Base-by-base conservation (phyloP, 2,329 filamentous ascomycete genomes). In the Phialophora chinensis region DNA sequence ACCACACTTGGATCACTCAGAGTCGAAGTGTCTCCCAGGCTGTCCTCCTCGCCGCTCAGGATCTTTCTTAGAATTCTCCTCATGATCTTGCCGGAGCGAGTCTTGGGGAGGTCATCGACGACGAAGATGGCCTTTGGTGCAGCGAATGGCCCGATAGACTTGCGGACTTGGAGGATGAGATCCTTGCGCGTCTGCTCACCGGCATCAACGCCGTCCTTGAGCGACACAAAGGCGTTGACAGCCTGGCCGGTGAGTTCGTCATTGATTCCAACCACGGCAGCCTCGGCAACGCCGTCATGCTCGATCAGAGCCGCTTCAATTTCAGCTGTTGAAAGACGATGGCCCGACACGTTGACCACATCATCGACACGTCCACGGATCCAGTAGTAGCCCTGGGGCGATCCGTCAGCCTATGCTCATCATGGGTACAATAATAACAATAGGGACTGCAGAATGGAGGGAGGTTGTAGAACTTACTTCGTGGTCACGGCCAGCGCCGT, bases 61-160 rank as follows among this genome's bases (percentile, higher is more conserved):
- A 99, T 96, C 91, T 99, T 99, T 75, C 95, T 87, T 83, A 99
- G 81, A 76, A 99, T 96, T 71, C 95, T 89, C 70, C 95, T 88
- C 95, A 99, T 99, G 76, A 99, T 99, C 90, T 99, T 99, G 72
- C 95, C 95, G 73, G 91, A 96, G 73, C 95, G 87, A 44, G 95
- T 99, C 88, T 99, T 98, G 75, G 95, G 95, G 71, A 99, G 86
- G 78, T 99, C 95, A 2, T 93, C 90, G 53, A 99, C 91, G 62
- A 96, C 87, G 78, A 89, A 95, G 70, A 99, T 90, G 23, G 90
- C 91, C 85, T 98, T 99, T 71, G 95, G 95, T 35, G 95, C 93
- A 3, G 95, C 95, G 77, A 99, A 99, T 3, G 95, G 95, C 12
- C 95, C 95, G 76, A 99, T 99, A 72, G 92, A 96, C 86, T 96